Evolutionary conservation across 345 rosid genomes (phyloP).

Genomic region (Eucalyptus dawsonii): DNA sequence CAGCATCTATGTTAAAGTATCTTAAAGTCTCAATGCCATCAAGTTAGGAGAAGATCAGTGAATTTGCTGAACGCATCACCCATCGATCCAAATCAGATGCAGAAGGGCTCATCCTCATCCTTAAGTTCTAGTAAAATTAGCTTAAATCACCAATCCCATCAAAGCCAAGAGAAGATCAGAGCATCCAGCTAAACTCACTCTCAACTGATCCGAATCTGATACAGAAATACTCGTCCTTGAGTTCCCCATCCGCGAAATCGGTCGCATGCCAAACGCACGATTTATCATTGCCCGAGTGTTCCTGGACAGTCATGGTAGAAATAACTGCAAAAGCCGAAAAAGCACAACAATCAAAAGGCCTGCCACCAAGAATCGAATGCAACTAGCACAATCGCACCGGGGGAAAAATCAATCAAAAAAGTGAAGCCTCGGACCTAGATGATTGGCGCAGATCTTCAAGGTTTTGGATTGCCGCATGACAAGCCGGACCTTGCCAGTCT

Average conservation of each 20-base stretch:
- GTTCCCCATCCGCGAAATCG: constrained; percentile 66
- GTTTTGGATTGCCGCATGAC: constrained; percentile 93
- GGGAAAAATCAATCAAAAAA: background rate
- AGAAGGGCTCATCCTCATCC: constrained; percentile 68
- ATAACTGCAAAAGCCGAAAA: constrained; percentile 15
- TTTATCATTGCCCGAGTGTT: constrained; percentile 64
- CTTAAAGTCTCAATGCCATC: background rate
- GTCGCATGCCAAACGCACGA: constrained; percentile 70
- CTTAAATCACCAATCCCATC: constrained; percentile 71
- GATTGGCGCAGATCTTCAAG: constrained; percentile 97
- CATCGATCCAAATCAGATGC: constrained; percentile 58
- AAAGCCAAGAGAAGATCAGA: constrained; percentile 58
- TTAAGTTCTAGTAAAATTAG: constrained; percentile 35
- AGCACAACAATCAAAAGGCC: constrained; percentile 3
- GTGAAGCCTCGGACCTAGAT: constrained; percentile 36
- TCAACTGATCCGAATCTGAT: constrained; percentile 24
- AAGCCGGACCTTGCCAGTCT: constrained; percentile 65
- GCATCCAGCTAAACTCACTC: constrained; percentile 25
- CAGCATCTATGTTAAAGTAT: background rate
- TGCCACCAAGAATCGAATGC: background rate
- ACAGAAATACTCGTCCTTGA: constrained; percentile 34
- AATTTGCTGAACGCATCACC: constrained; percentile 37
- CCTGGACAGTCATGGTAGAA: constrained; percentile 30
- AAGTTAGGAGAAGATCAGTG: background rate
- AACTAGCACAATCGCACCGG: background rate